Percentiles rank a stretch among this genome's conserved stretches.
These are phyloP conservation scores for Berberis vulgaris DNA, from an alignment of 164 flowering plant species.

Conservation along the genomic window DNA sequence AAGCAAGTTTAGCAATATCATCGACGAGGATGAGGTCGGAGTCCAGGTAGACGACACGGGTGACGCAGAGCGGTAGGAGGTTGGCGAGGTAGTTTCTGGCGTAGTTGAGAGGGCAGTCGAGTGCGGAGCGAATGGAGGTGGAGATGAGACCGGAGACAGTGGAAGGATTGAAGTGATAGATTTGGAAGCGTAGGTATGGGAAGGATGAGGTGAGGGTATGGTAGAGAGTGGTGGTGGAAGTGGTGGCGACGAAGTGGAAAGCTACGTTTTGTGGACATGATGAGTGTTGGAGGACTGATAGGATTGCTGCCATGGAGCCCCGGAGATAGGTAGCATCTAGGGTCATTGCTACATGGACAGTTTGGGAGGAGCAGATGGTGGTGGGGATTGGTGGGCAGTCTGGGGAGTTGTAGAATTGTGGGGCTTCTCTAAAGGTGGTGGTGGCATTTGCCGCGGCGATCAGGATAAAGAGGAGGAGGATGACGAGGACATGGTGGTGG, in stretches of 20 bases:
- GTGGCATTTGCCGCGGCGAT: not conserved
- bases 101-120: slow-evolving; percentile 81
- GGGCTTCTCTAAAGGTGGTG: slow-evolving; percentile 61
- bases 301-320: slow-evolving; percentile 79
- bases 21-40: slow-evolving; percentile 77
- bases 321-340: slow-evolving; percentile 67
- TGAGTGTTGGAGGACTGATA: slow-evolving; percentile 79
- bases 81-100: slow-evolving; percentile 68
- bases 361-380: slow-evolving; percentile 27
- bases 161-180: slow-evolving; percentile 39
- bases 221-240: slow-evolving; percentile 31
- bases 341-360: slow-evolving; percentile 78
- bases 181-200: slow-evolving; percentile 53
- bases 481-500: not conserved
- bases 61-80: slow-evolving; percentile 53
- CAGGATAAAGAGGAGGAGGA: not conserved
- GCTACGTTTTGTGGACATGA: slow-evolving; percentile 65
- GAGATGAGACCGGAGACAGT: slow-evolving; percentile 61
- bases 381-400: slow-evolving; percentile 35
- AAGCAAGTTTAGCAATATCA: slow-evolving; percentile 60
- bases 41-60: slow-evolving; percentile 72
- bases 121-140: slow-evolving; percentile 70
- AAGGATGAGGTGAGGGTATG: slow-evolving; percentile 40
- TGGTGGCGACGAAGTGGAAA: slow-evolving; percentile 64
- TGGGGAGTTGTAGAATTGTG: slow-evolving; percentile 68